A percentile compares a stretch with the other conserved stretches of the same genome.
These are phyloP conservation scores for Salix udensis DNA, from an alignment of 345 rosid species.

Conservation along the genomic window DNA sequence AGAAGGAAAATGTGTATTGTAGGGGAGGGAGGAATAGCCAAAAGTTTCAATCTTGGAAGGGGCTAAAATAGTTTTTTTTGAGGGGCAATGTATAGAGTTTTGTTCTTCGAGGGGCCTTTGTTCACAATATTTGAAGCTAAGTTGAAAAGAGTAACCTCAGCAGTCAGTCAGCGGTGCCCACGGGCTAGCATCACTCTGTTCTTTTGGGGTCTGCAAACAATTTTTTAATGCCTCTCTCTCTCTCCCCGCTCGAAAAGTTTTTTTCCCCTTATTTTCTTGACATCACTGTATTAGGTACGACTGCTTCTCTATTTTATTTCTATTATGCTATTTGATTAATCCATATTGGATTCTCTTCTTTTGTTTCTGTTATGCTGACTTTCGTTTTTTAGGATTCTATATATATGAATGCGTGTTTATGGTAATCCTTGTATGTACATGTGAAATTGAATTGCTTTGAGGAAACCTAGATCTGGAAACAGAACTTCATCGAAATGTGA, in stretches of 20 bases:
- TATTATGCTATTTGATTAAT: neutral
- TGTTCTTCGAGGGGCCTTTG: neutral
- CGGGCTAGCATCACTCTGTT: neutral
- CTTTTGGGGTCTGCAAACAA: neutral
- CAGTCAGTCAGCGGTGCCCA: neutral
- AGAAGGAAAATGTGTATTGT: neutral
- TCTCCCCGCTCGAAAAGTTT: neutral
- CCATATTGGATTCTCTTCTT: neutral
- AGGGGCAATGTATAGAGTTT: neutral
- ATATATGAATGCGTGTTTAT: neutral
- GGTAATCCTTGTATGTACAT: neutral
- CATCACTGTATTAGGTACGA: constrained; percentile 3
- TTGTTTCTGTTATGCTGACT: neutral
- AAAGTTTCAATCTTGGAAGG: neutral
- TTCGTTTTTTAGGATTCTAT: neutral
- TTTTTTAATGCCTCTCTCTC: neutral
- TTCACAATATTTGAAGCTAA: neutral
- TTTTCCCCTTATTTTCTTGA: neutral
- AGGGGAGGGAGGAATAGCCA: neutral
- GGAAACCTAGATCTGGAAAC: neutral
- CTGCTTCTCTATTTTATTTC: neutral
- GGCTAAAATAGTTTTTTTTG: neutral
- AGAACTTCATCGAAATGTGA: constrained; percentile 6
- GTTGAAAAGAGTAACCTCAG: too few species aligned
- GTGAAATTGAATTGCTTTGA: neutral